Evolutionary conservation across 2,329 filamentous ascomycete genomes (phyloP).

Genomic region (Geoglossum cookeanum): DNA sequence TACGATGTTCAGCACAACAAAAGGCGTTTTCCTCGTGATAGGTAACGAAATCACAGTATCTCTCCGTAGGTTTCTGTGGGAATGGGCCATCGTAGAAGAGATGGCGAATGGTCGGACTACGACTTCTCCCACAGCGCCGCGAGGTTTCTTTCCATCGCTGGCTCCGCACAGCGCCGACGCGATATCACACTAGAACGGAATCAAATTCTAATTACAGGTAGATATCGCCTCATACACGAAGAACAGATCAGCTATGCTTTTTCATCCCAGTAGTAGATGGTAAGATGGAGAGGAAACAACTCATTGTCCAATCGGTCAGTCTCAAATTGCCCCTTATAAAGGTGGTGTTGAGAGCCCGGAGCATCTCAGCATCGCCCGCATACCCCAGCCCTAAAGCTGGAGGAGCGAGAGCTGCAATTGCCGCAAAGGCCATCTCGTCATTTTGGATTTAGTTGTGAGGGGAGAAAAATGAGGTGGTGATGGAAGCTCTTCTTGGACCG

Average conservation of each 20-base stretch:
- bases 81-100: background rate
- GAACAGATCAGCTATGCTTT: background rate
- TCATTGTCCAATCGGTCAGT: constrained; percentile 23
- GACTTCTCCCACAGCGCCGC: background rate
- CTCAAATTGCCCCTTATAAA: constrained; percentile 22
- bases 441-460: constrained; percentile 8
- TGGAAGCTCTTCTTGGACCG: background rate
- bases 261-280: background rate
- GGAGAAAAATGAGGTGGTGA: background rate
- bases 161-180: too few relatives aligned
- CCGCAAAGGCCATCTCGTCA: constrained; percentile 4
- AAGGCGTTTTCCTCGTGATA: background rate
- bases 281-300: constrained; percentile 1
- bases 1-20: too few relatives aligned
- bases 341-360: constrained; percentile 26
- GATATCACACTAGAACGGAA: too few relatives aligned
- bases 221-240: background rate
- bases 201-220: background rate
- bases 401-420: constrained; percentile 2
- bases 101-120: background rate
- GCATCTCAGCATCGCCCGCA: constrained; percentile 30
- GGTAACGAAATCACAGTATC: background rate
- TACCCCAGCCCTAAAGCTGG: constrained; percentile 10
- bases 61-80: background rate
- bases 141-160: background rate